phyloP scores from a whole-genome alignment of 2,329 filamentous ascomycete genomes.

The Paecilomyces niveus region DNA sequence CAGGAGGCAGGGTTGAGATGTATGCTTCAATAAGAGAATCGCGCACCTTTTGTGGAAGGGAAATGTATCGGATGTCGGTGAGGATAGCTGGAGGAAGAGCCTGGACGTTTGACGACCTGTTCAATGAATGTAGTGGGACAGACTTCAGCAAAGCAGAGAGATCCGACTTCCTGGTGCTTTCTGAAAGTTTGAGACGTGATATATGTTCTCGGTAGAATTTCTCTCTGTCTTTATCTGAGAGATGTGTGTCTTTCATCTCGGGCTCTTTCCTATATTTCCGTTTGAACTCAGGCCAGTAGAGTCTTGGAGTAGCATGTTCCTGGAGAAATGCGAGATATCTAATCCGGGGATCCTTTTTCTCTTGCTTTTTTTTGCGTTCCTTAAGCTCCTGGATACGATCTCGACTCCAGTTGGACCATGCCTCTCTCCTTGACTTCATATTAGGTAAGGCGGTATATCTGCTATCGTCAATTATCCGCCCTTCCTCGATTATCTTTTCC shows the following conservation, averaged over 20 bases:
- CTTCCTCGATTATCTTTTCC: constrained; percentile 82
- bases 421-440: constrained; percentile 73
- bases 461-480: constrained; percentile 72
- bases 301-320: constrained; percentile 74
- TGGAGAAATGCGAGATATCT: constrained; percentile 77
- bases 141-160: constrained; percentile 39
- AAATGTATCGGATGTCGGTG: constrained; percentile 39
- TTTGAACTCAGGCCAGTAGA: constrained; percentile 97
- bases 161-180: constrained; percentile 40
- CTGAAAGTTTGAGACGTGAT: constrained; percentile 38
- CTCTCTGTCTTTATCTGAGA: constrained; percentile 43
- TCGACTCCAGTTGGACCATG: constrained; percentile 76
- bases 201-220: constrained; percentile 44
- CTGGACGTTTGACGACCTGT: constrained; percentile 32
- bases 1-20: constrained; percentile 34
- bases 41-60: constrained; percentile 30
- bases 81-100: constrained; percentile 34
- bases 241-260: constrained; percentile 53
- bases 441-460: constrained; percentile 78
- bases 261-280: constrained; percentile 79
- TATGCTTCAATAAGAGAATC: constrained; percentile 37
- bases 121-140: constrained; percentile 30
- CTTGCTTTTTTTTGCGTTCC: constrained; percentile 64
- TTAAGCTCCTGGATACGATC: constrained; percentile 67
- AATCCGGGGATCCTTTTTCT: constrained; percentile 75